A percentile compares a stretch with the other conserved stretches of the same genome.
phyloP scores from a whole-genome alignment of 331 rosid species.

The Malus hybrid region DNA sequence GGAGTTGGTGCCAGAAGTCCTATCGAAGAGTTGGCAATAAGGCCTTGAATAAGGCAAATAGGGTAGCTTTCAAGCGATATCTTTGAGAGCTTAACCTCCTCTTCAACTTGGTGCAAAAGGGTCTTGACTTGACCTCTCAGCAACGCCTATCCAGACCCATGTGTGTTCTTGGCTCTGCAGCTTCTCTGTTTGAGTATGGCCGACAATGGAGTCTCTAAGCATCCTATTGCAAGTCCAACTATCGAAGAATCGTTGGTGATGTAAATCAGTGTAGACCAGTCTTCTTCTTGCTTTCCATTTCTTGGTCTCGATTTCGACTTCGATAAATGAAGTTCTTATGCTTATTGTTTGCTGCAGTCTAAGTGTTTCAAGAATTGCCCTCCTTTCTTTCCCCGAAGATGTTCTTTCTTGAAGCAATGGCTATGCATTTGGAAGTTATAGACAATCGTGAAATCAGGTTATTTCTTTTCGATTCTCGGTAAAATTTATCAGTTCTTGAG shows the following conservation, averaged over 20 bases:
- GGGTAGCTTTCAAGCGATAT: slow-evolving; percentile 41
- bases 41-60: slow-evolving; percentile 26
- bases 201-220: slow-evolving; percentile 55
- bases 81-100: slow-evolving; percentile 68
- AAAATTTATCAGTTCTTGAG: no score
- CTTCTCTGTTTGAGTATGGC: slow-evolving; percentile 38
- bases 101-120: slow-evolving; percentile 83
- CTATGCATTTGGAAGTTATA: no score
- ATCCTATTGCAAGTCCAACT: slow-evolving; percentile 58
- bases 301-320: slow-evolving; percentile 39
- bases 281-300: slow-evolving; percentile 44
- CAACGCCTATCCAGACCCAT: slow-evolving; percentile 87
- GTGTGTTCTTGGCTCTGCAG: slow-evolving; percentile 48
- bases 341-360: no score
- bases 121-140: slow-evolving; percentile 92
- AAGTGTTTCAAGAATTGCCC: no score
- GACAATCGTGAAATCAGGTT: no score
- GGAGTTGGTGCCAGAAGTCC: slow-evolving; percentile 79
- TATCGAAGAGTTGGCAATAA: slow-evolving; percentile 28
- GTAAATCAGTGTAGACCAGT: slow-evolving; percentile 56
- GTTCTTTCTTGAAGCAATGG: no score
- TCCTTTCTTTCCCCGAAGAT: no score
- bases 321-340: no score
- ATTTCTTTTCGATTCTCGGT: no score
- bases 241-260: slow-evolving; percentile 91